Conservation (phyloP, 2,329 filamentous ascomycete genomes). For the Xylaria sp. region DNA sequence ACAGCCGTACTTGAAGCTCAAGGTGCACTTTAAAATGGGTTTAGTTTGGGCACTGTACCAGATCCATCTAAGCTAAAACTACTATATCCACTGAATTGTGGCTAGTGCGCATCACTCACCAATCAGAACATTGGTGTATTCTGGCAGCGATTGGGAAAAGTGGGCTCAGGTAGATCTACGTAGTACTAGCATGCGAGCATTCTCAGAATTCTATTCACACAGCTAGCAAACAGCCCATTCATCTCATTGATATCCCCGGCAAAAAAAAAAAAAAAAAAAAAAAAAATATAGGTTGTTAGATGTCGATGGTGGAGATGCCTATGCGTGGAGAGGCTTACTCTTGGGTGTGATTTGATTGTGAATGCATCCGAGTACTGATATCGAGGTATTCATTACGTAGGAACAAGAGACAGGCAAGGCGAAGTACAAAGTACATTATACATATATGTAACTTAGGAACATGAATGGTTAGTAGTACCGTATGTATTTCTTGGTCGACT, state of each 20-base stretch:
- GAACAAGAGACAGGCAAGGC: neutral
- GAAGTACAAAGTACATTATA: neutral
- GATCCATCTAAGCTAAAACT: neutral
- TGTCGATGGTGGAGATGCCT: no score
- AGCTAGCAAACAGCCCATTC: slow-evolving; percentile 7
- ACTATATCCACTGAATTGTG: slow-evolving; percentile 4
- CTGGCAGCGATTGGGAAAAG: slow-evolving; percentile 8
- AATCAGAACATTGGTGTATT: slow-evolving; percentile 11
- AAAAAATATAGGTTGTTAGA: no score
- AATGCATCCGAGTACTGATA: neutral
- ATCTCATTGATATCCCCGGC: neutral
- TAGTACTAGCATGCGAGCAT: slow-evolving; percentile 9
- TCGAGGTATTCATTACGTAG: neutral
- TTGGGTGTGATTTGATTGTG: no score
- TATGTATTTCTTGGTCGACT: neutral
- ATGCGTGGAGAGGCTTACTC: no score
- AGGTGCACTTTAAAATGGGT: neutral
- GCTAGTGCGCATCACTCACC: slow-evolving; percentile 22
- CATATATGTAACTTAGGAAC: no score
- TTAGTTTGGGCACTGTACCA: slow-evolving; percentile 10
- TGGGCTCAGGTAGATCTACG: neutral
- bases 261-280: no score
- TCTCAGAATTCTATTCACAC: neutral
- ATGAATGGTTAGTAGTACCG: neutral
- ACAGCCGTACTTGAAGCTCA: slow-evolving; percentile 13